Percentiles rank a stretch among this genome's conserved stretches.
phyloP scores from a whole-genome alignment of 2,329 filamentous ascomycete genomes.

The Lachnellula suecica region DNA sequence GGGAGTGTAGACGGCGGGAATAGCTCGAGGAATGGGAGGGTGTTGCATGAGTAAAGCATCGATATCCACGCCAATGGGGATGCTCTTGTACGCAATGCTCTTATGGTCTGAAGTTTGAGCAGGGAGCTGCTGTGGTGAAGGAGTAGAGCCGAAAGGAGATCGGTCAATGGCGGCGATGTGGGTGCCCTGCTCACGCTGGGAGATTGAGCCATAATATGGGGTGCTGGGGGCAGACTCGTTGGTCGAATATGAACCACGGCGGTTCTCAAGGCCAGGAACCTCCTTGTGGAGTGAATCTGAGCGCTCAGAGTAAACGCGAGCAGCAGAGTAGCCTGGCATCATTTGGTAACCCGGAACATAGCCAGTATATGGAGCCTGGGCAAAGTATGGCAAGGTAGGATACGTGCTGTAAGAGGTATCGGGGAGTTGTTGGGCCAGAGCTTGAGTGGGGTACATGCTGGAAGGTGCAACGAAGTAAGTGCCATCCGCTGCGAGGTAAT shows the following conservation, averaged over 20 bases:
- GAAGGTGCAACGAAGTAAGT: slow-evolving; percentile 32
- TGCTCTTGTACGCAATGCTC: slow-evolving; percentile 29
- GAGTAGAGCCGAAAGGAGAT: slow-evolving; percentile 62
- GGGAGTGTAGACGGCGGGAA: slow-evolving; percentile 85
- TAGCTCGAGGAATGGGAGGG: slow-evolving; percentile 82
- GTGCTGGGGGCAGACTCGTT: slow-evolving; percentile 66
- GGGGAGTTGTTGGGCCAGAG: slow-evolving; percentile 26
- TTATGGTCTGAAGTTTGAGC: slow-evolving; percentile 39
- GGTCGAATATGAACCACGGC: slow-evolving; percentile 66
- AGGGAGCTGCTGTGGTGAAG: slow-evolving; percentile 61
- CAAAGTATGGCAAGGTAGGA: slow-evolving; percentile 29
- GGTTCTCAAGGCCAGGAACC: slow-evolving; percentile 63
- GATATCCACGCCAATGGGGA: slow-evolving; percentile 40
- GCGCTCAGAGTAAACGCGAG: slow-evolving; percentile 29
- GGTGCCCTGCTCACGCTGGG: slow-evolving; percentile 58
- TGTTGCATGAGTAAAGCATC: slow-evolving; percentile 70
- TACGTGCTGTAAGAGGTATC: slow-evolving; percentile 32
- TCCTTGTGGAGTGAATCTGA: slow-evolving; percentile 37
- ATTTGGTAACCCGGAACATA: slow-evolving; percentile 32
- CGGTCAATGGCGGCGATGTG: slow-evolving; percentile 60
- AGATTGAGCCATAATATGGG: slow-evolving; percentile 59
- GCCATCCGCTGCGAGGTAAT: slow-evolving; percentile 34
- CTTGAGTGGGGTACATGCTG: slow-evolving; percentile 31
- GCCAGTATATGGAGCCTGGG: slow-evolving; percentile 32
- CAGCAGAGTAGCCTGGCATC: slow-evolving; percentile 31